These are phyloP conservation scores for Verticillium longisporum DNA, from an alignment of 2,329 filamentous ascomycete genomes.

Conservation along the genomic window DNA sequence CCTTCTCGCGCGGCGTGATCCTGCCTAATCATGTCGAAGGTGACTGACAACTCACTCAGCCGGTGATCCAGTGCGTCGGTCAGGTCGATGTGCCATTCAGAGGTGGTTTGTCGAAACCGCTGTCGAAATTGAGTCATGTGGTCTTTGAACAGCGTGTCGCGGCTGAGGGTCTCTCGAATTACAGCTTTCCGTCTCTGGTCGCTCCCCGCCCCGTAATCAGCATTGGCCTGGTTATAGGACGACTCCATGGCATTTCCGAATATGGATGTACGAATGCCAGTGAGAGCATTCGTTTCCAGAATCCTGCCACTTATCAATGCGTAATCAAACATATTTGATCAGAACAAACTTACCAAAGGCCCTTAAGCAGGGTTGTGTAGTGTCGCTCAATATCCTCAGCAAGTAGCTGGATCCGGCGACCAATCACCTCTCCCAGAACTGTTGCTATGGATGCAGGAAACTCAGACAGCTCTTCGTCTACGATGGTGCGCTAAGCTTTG, in stretches of 20 bases:
- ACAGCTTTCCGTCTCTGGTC: slow-evolving; percentile 23
- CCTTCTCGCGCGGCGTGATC: slow-evolving; percentile 30
- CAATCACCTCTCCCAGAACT: neutral
- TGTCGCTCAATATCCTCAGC: neutral
- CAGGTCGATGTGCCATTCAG: slow-evolving; percentile 15
- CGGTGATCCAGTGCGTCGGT: slow-evolving; percentile 12
- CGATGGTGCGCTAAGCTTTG: neutral
- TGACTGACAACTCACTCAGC: slow-evolving; percentile 17
- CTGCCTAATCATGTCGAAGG: slow-evolving; percentile 26
- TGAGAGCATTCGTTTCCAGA: slow-evolving; percentile 24
- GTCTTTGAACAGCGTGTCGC: slow-evolving; percentile 19
- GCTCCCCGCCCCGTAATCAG: slow-evolving; percentile 26
- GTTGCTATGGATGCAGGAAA: neutral
- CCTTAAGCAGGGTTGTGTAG: neutral
- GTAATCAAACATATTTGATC: slow-evolving; percentile 6
- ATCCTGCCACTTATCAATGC: slow-evolving; percentile 14
- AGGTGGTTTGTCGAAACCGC: slow-evolving; percentile 13
- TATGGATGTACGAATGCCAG: slow-evolving; percentile 28
- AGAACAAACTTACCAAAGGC: neutral
- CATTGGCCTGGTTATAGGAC: slow-evolving; percentile 22
- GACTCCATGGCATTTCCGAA: slow-evolving; percentile 28
- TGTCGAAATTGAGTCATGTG: slow-evolving; percentile 19
- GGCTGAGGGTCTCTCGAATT: slow-evolving; percentile 19
- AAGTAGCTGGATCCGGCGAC: neutral
- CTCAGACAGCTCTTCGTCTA: neutral